A percentile compares a stretch with the other conserved stretches of the same genome.
These are phyloP conservation scores for Aspergillus jensenii DNA, from an alignment of 2,329 filamentous ascomycete species.

Conservation along the genomic window DNA sequence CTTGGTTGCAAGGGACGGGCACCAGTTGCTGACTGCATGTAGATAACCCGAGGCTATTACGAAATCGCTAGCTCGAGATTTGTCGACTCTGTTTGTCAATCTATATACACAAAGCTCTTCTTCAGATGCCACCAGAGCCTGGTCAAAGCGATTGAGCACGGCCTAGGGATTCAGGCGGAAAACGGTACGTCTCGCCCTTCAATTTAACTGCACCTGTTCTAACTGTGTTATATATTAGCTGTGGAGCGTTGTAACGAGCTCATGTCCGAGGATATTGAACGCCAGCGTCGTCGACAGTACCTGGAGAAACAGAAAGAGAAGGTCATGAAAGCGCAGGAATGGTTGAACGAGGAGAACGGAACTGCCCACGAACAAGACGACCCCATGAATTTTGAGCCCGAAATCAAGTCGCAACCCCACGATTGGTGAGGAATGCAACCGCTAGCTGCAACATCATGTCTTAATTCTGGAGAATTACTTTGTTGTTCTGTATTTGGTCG, in stretches of 20 bases:
- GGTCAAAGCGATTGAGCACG: conserved; percentile 27
- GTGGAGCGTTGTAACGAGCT: conserved; percentile 35
- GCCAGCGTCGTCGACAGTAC: conserved; percentile 30
- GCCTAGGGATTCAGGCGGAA: conserved; percentile 29
- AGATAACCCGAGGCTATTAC: conserved; percentile 41
- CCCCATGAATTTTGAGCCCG: neutral
- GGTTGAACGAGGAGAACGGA: conserved; percentile 22
- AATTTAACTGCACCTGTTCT: neutral
- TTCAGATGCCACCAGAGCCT: conserved; percentile 35
- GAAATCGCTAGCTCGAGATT: conserved; percentile 41
- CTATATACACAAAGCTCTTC: conserved; percentile 37
- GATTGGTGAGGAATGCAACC: neutral
- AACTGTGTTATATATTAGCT: conserved; percentile 20
- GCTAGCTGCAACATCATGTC: neutral
- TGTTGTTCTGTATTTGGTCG: neutral
- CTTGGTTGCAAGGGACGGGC: neutral
- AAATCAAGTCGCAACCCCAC: conserved; percentile 12
- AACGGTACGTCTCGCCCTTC: conserved; percentile 29
- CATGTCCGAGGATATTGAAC: conserved; percentile 39
- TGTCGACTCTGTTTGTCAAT: conserved; percentile 40
- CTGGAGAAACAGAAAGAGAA: conserved; percentile 35
- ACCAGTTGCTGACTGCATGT: conserved; percentile 12
- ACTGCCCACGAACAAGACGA: conserved; percentile 16
- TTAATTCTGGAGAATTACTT: neutral
- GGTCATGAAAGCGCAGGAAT: conserved; percentile 34